Evolutionary conservation across 345 rosid species (phyloP).

Genomic region (Noccaea bulbosa): DNA sequence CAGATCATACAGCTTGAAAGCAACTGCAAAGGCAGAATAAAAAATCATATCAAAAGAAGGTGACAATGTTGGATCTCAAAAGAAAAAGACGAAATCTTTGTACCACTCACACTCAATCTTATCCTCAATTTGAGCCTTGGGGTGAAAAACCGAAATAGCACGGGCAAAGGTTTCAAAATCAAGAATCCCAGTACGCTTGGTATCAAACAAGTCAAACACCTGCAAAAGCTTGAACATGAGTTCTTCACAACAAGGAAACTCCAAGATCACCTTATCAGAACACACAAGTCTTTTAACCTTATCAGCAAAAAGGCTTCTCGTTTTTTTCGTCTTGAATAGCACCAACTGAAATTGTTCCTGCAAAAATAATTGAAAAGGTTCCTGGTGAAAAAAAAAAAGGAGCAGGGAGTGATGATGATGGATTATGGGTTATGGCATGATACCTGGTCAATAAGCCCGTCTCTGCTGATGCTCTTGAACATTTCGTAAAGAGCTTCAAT

Average conservation of each 20-base stretch:
- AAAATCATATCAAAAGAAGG: slow-evolving; percentile 6
- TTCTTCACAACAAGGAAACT: slow-evolving; percentile 20
- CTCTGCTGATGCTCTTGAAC: slow-evolving; percentile 81
- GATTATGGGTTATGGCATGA: not conserved
- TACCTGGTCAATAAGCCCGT: slow-evolving; percentile 84
- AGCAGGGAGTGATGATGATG: not conserved
- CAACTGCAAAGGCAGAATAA: slow-evolving; percentile 57
- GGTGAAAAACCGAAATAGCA: slow-evolving; percentile 86
- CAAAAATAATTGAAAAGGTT: slow-evolving; percentile 14
- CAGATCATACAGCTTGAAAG: slow-evolving; percentile 84
- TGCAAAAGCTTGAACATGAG: slow-evolving; percentile 33
- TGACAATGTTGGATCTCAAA: slow-evolving; percentile 6
- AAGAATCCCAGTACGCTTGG: slow-evolving; percentile 74
- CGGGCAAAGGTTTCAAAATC: slow-evolving; percentile 83
- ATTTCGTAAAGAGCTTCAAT: slow-evolving; percentile 88
- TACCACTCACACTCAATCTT: slow-evolving; percentile 74
- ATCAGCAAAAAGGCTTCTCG: slow-evolving; percentile 64
- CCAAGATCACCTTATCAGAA: too few species aligned
- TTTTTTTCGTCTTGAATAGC: slow-evolving; percentile 57
- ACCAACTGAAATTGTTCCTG: slow-evolving; percentile 71
- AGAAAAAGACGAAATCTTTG: not conserved
- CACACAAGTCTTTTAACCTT: slow-evolving; percentile 49
- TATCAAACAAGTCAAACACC: slow-evolving; percentile 92
- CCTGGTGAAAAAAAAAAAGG: slow-evolving; percentile 9
- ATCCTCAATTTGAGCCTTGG: slow-evolving; percentile 66